A percentile compares a stretch with the other conserved stretches of the same genome.
Conservation (phyloP, 305 asterid species). For the Fraxinus albicans region DNA sequence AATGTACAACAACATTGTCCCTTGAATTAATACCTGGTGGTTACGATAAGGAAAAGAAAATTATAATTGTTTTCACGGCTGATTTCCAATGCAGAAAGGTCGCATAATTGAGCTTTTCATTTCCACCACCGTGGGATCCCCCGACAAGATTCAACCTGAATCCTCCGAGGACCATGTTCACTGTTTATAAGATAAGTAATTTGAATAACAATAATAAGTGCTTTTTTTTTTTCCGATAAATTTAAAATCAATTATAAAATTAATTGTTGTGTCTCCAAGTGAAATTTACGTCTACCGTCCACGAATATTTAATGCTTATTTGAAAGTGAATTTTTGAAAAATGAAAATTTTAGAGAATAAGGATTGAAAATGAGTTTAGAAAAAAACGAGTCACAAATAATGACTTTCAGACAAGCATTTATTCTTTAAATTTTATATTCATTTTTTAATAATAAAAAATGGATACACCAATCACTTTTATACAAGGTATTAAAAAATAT, state of each 20-base stretch:
- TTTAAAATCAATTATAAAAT: neutral
- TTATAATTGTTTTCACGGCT: conserved; percentile 12
- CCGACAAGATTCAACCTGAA: neutral
- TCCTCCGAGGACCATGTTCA: neutral
- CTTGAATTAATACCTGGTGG: conserved; percentile 25
- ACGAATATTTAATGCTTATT: too few relatives aligned
- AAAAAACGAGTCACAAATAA: too few relatives aligned
- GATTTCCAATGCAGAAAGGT: conserved; percentile 21
- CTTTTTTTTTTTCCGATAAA: neutral
- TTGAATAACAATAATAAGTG: neutral
- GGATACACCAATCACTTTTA: too few relatives aligned
- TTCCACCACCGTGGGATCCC: conserved; percentile 4
- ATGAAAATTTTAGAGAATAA: too few relatives aligned
- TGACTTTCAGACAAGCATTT: too few relatives aligned
- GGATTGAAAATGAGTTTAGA: too few relatives aligned
- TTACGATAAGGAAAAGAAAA: conserved; percentile 31
- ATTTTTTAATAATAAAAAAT: too few relatives aligned
- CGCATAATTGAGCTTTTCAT: conserved; percentile 17
- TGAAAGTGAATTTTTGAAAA: too few relatives aligned
- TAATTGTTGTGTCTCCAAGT: too few relatives aligned
- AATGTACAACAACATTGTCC: conserved; percentile 21
- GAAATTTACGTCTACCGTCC: neutral
- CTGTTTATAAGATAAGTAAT: neutral
- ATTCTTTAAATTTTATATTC: too few relatives aligned
- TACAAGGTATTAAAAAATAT: too few relatives aligned